phyloP scores from a whole-genome alignment of 2,329 filamentous ascomycete species.

The Neoscytalidium dimidiatum region DNA sequence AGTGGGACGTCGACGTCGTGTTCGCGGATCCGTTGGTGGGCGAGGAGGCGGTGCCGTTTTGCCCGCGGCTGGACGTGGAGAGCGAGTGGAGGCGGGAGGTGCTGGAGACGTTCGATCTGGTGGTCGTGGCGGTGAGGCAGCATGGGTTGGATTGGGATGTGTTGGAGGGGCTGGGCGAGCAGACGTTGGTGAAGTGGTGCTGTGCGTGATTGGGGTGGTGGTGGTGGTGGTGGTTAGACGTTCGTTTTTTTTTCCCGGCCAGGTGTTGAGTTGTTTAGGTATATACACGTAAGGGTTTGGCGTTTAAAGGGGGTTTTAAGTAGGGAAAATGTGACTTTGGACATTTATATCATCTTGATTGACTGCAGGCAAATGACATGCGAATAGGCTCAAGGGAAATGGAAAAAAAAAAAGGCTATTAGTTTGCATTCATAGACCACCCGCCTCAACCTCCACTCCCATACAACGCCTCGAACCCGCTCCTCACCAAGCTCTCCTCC shows the following conservation, averaged over 20 bases:
- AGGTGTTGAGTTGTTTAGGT: not conserved
- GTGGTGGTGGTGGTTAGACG: not conserved
- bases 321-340: too few relatives aligned
- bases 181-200: slow-evolving; percentile 32
- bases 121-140: slow-evolving; percentile 50
- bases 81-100: slow-evolving; percentile 41
- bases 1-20: slow-evolving; percentile 43
- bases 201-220: not conserved
- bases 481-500: not conserved
- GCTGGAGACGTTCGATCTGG: slow-evolving; percentile 46
- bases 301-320: too few relatives aligned
- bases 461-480: not conserved
- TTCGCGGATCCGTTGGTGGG: slow-evolving; percentile 51
- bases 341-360: too few relatives aligned
- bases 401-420: too few relatives aligned
- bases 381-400: too few relatives aligned
- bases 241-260: not conserved
- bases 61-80: slow-evolving; percentile 41
- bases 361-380: too few relatives aligned
- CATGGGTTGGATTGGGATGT: slow-evolving; percentile 45
- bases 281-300: not conserved
- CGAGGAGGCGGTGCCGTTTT: slow-evolving; percentile 45
- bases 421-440: too few relatives aligned
- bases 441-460: too few relatives aligned
- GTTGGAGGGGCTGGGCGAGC: slow-evolving; percentile 37